These are phyloP conservation scores for Daldinia sp. DNA, from an alignment of 2,329 filamentous ascomycete species.

Conservation along the genomic window DNA sequence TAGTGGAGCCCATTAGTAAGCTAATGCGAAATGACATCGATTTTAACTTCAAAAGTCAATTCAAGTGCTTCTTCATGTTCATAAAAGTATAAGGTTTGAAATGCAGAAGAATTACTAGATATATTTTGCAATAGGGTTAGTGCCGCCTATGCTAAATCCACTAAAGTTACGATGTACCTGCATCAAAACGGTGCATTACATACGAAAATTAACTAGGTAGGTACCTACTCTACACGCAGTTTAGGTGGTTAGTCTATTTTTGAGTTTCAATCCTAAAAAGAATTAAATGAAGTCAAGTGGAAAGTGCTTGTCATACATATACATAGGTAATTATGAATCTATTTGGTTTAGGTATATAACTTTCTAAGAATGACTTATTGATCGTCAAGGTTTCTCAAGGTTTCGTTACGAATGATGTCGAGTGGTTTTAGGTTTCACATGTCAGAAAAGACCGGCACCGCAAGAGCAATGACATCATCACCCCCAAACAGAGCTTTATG, in stretches of 20 bases:
- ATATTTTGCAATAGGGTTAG: too few species aligned
- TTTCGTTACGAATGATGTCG: conserved; percentile 3
- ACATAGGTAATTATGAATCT: not conserved
- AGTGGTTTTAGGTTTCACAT: conserved; percentile 39
- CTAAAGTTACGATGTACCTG: too few species aligned
- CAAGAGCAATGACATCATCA: conserved; percentile 39
- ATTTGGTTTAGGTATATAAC: not conserved
- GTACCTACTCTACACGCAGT: too few species aligned
- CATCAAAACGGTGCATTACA: too few species aligned
- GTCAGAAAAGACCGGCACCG: conserved; percentile 17
- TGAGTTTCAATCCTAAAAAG: not conserved
- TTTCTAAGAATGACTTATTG: not conserved
- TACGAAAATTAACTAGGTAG: too few species aligned
- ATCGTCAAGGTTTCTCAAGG: conserved; percentile 9
- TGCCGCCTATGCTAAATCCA: too few species aligned
- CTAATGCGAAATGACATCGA: not conserved
- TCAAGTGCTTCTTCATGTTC: not conserved
- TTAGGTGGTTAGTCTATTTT: not conserved
- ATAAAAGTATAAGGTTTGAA: not conserved
- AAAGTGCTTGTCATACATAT: not conserved
- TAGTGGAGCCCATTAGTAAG: not conserved
- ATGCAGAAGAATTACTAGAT: too few species aligned
- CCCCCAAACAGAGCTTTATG: not conserved
- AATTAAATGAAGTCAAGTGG: not conserved
- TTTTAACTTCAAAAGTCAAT: not conserved